Base-by-base conservation (phyloP, 208 protist genomes). In the Acanthamoeba royreba region DNA sequence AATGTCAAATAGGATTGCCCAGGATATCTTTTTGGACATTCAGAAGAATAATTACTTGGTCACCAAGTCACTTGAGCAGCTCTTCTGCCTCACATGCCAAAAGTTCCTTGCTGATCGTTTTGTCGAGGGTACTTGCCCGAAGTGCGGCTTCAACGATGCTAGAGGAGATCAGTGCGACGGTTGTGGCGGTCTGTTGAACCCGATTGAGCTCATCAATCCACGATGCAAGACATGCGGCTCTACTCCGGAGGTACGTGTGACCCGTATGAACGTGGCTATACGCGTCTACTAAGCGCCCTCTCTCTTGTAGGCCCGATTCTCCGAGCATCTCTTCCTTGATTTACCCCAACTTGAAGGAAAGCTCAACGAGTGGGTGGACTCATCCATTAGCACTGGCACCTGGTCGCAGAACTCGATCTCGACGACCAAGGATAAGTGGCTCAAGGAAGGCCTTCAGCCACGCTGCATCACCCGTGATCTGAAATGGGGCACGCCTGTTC, bases 151-250 rank as follows among this genome's bases (percentile, higher is more conserved):
- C 93, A 93, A 94, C 22, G 97, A 97, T 83, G 97, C 97, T 25
- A 74, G 96, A 22, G 97, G 97, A n/a, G 97, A 98, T 93, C 97
- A 98, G 95, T 98, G 97, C 85, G 97, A 98, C 85, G 72, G 92
- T 22, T 98, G 97, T 89, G 88, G 94, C 19, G 89, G 95, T 28
- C 49, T 97, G 35, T 81, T 97, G 5, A 96, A 98, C 74, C 92
- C 97, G 35, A 97, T 92, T 2, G 96, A 97, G 49, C 93, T 97
- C 0, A 95, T 96, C 33, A 77, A 96, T 35, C 97, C 96, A 72
- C 46, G 91, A 38, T 97, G 97, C 52, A 96, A 95, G 87, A 35
- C 96, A 13, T 97, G 93, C 42, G 52, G 46, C 52, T 95, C 72
- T 0, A 52, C 53, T 19, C 94, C 93, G 40, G 31, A 94, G 31